Evolutionary conservation across 495 filamentous ascomycete genomes (phyloP).

Genomic region (Sordaria brevicollis): DNA sequence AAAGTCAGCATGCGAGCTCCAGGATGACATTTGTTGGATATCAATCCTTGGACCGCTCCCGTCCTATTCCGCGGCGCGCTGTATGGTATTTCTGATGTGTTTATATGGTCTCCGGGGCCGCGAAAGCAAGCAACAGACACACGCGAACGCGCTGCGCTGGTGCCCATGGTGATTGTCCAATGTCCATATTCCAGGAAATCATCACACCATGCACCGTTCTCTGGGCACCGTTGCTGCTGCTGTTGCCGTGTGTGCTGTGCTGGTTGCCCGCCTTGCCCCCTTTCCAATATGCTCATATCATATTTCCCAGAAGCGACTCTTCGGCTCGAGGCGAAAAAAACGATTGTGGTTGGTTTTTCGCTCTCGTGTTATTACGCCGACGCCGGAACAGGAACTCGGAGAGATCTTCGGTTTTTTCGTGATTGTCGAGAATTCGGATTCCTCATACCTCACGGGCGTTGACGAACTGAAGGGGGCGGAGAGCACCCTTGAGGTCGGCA

Average conservation of each 20-base stretch:
- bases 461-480: constrained; percentile 94
- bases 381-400: constrained; percentile 31
- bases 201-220: neutral
- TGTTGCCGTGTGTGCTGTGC: neutral
- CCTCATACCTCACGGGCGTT: constrained; percentile 97
- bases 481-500: constrained; percentile 82
- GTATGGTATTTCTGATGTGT: constrained; percentile 20
- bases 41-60: constrained; percentile 57
- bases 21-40: constrained; percentile 25
- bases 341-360: neutral
- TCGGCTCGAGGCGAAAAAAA: constrained; percentile 14
- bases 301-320: constrained; percentile 19
- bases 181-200: neutral
- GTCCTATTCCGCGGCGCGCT: constrained; percentile 48
- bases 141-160: constrained; percentile 4
- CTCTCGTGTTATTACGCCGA: constrained; percentile 1
- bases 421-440: constrained; percentile 27
- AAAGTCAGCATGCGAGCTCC: constrained; percentile 61
- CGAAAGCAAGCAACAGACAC: constrained; percentile 4
- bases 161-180: neutral
- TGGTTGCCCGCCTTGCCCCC: constrained; percentile 7
- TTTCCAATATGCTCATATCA: constrained; percentile 21
- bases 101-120: constrained; percentile 11
- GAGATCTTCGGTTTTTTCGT: constrained; percentile 10
- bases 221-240: neutral